Conservation (phyloP, 2,329 filamentous ascomycete genomes). For the Neophaeococcomyces mojaviensis region DNA sequence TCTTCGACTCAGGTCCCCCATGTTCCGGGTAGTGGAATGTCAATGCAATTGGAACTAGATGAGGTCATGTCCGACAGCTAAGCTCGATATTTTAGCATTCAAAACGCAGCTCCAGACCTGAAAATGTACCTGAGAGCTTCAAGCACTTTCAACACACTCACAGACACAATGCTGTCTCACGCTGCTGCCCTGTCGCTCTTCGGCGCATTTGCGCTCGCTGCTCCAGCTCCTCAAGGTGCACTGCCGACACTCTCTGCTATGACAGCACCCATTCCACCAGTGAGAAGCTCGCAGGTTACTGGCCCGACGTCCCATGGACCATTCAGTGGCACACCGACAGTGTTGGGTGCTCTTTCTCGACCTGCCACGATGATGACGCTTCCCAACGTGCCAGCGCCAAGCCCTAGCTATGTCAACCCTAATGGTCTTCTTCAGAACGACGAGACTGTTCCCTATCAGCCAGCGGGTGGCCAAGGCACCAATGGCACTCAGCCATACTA, state of each 20-base stretch:
- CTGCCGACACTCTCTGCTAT: slow-evolving; percentile 11
- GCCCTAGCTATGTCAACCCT: background rate
- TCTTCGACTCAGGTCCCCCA: too few species aligned
- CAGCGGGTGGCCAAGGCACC: slow-evolving; percentile 53
- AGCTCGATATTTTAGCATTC: too few species aligned
- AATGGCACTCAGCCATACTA: slow-evolving; percentile 1
- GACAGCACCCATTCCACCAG: slow-evolving; percentile 27
- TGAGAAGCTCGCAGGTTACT: slow-evolving; percentile 43
- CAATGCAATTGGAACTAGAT: too few species aligned
- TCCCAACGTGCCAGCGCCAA: background rate
- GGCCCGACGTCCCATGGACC: slow-evolving; percentile 62
- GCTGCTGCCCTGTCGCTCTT: slow-evolving; percentile 13
- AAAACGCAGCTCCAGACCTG: background rate
- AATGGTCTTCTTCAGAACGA: background rate
- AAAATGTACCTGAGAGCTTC: background rate
- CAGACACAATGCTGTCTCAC: slow-evolving; percentile 15
- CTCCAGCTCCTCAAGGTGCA: slow-evolving; percentile 13
- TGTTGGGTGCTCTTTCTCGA: slow-evolving; percentile 60
- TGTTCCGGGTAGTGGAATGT: too few species aligned
- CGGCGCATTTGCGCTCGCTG: slow-evolving; percentile 15
- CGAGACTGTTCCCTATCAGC: slow-evolving; percentile 51
- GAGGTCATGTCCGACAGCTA: too few species aligned
- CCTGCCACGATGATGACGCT: slow-evolving; percentile 28
- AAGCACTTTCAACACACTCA: background rate
- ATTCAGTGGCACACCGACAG: slow-evolving; percentile 59